Conservation (phyloP, 2,329 filamentous ascomycete species). For the Fusarium protoensiforme region DNA sequence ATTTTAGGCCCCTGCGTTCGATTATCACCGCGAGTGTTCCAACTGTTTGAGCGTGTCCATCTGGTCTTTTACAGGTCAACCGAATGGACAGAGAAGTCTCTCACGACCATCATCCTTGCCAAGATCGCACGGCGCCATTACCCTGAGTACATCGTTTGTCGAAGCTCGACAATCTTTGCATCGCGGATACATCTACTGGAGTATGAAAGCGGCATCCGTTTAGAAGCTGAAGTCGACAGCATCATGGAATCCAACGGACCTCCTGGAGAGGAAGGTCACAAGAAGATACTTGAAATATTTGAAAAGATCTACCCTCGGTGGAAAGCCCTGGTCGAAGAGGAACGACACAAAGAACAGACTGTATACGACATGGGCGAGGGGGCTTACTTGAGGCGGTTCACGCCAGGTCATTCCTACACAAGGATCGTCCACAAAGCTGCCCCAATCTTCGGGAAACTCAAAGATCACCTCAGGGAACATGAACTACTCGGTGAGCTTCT, state of each 20-base stretch:
- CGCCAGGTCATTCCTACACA: conserved; percentile 92
- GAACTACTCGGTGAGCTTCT: conserved; percentile 79
- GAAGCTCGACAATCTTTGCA: conserved; percentile 88
- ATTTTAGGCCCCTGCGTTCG: conserved; percentile 87
- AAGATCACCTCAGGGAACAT: conserved; percentile 83
- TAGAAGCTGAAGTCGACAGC: conserved; percentile 83
- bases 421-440: conserved; percentile 91
- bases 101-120: conserved; percentile 93
- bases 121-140: conserved; percentile 91
- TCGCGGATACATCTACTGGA: conserved; percentile 82
- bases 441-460: conserved; percentile 82
- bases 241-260: conserved; percentile 84
- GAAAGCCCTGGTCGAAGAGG: conserved; percentile 77
- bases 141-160: conserved; percentile 88
- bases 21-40: conserved; percentile 76
- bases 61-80: conserved; percentile 96
- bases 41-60: conserved; percentile 93
- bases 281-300: conserved; percentile 77
- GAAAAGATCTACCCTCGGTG: conserved; percentile 84
- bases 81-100: conserved; percentile 96
- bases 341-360: conserved; percentile 79
- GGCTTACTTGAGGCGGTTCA: conserved; percentile 89
- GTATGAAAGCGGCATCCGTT: conserved; percentile 86
- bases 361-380: conserved; percentile 87
- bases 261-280: conserved; percentile 71